Conservation (phyloP, 225 moss, liverwort and hornwort species). For the Thuidium tamariscinum region DNA sequence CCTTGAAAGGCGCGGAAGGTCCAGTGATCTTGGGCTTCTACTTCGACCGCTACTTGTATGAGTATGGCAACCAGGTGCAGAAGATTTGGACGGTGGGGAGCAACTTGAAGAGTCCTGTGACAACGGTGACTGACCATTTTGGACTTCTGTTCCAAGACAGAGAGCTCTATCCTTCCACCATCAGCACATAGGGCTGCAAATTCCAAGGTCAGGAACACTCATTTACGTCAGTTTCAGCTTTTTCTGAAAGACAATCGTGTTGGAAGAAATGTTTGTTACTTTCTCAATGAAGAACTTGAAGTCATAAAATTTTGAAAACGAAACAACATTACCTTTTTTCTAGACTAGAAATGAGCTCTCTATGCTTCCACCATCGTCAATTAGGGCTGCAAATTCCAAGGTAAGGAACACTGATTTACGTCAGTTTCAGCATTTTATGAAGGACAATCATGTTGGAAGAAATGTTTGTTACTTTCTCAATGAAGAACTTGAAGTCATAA, state of each 20-base stretch:
- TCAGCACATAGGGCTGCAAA: neutral
- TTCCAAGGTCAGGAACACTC: neutral
- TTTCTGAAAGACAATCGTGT: neutral
- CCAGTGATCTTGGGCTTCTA: conserved; percentile 3
- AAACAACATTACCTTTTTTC: no score
- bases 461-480: no score
- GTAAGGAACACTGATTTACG: no score
- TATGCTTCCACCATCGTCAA: no score
- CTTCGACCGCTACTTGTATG: conserved; percentile 33
- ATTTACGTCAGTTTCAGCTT: no score
- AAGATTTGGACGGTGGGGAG: conserved; percentile 31
- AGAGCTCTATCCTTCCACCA: conserved; percentile 11
- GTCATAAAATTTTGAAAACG: no score
- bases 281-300: no score
- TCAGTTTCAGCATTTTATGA: no score
- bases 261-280: neutral
- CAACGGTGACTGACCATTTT: neutral
- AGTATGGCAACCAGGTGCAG: conserved; percentile 6
- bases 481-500: no score
- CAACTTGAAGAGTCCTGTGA: conserved; percentile 30
- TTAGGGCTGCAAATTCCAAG: no score
- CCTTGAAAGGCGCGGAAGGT: neutral
- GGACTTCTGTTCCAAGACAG: conserved; percentile 40
- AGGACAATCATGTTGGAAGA: no score
- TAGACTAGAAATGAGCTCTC: no score